phyloP scores from a whole-genome alignment of 805 yeast species.

The Barnettozyma vustinii region DNA sequence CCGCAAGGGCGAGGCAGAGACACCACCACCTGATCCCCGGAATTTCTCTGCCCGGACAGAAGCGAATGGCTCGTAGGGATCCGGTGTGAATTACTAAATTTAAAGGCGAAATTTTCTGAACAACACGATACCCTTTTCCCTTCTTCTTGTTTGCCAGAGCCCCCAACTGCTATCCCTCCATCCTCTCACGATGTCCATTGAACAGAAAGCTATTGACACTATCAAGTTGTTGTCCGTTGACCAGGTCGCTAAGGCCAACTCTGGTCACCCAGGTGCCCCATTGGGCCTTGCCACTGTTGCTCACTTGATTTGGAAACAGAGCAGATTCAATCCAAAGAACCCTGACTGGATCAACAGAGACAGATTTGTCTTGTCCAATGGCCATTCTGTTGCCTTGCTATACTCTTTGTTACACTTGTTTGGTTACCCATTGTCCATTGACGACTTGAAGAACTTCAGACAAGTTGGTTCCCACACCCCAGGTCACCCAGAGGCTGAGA shows the following conservation, averaged over 20 bases:
- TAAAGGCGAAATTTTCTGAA: background rate
- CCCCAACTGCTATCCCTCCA: background rate
- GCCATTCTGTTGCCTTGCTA: constrained; percentile 90
- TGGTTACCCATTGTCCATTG: constrained; percentile 77
- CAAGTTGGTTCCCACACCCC: constrained; percentile 89
- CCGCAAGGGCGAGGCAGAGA: background rate
- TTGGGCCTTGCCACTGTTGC: constrained; percentile 97
- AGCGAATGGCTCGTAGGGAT: background rate
- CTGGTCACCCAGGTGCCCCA: constrained; percentile 99
- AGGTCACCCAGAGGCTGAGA: constrained; percentile 94
- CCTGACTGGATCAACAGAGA: constrained; percentile 94
- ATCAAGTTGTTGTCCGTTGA: constrained; percentile 88
- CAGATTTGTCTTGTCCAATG: constrained; percentile 91
- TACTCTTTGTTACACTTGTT: constrained; percentile 80
- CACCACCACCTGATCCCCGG: background rate
- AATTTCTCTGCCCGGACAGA: background rate
- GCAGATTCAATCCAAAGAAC: constrained; percentile 86
- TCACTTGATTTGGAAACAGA: constrained; percentile 73
- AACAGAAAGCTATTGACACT: constrained; percentile 74
- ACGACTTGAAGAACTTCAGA: constrained; percentile 87
- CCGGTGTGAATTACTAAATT: background rate
- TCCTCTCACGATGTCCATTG: constrained; percentile 35
- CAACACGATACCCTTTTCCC: background rate
- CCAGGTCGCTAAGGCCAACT: constrained; percentile 79
- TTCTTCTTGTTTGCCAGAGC: background rate